Conservation (phyloP, 2,329 filamentous ascomycete genomes). For the Aspergillus cejpii region DNA sequence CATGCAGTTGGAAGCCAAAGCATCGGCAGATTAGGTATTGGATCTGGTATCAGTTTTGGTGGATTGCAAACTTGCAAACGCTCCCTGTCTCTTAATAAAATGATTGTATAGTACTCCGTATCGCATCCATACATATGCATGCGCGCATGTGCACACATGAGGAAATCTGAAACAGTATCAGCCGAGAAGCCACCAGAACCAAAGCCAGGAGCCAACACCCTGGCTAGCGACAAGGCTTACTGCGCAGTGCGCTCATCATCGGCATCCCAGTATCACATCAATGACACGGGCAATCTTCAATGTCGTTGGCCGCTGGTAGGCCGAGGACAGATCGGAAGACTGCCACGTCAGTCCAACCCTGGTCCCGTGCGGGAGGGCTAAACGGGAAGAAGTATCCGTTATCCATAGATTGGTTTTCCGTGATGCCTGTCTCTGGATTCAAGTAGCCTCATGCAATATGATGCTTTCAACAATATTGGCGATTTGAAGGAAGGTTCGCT, state of each 20-base stretch:
- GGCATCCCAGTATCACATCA: slow-evolving; percentile 6
- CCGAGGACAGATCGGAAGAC: slow-evolving; percentile 12
- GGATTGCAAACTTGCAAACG: background rate
- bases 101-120: background rate
- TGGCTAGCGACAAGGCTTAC: slow-evolving; percentile 1
- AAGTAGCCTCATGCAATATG: slow-evolving; percentile 12
- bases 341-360: slow-evolving; percentile 32
- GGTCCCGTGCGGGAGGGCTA: slow-evolving; percentile 1
- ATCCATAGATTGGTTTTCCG: background rate
- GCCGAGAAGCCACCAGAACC: background rate
- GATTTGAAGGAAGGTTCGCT: background rate
- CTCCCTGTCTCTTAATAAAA: background rate
- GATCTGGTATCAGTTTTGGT: background rate
- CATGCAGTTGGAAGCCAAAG: background rate
- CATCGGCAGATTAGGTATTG: background rate
- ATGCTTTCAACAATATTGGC: slow-evolving; percentile 6
- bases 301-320: slow-evolving; percentile 8
- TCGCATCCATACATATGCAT: background rate
- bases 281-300: slow-evolving; percentile 10
- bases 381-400: background rate
- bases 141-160: background rate
- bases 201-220: background rate
- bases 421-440: slow-evolving; percentile 4
- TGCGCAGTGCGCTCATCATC: slow-evolving; percentile 1
- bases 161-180: background rate